Evolutionary conservation across 495 filamentous ascomycete genomes (phyloP), one percentile per base, ranked within the genome.

Genomic region (Trichoderma virens): DNA sequence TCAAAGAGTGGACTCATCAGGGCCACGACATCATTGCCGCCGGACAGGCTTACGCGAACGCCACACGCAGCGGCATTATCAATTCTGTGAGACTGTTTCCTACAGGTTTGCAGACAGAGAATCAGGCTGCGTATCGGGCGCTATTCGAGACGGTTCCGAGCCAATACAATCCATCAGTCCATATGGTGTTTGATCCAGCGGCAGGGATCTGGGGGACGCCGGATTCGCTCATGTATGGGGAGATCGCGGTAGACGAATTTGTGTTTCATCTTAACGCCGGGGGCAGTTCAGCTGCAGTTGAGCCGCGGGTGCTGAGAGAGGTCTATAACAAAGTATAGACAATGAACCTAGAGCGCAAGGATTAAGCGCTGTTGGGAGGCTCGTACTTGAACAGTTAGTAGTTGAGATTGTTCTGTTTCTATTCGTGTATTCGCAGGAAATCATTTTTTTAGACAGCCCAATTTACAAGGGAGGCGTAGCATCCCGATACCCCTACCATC

Each of bases 1-100:
- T 84, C 6, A 65, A 70, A 0, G 63, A 64, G 8, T 82, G 43
- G 43, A 47, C 43, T 47, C 43, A 47, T n/a, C 43, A 47, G 20
- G 43, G 43, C n/a, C 43, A 47, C 20, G 43, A 47, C 18, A 16
- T 47, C 3, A 47, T 47, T 20, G 43, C 43, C 43, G 43, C 43
- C n/a, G 43, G 43, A 3, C 43, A 47, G 8, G 43, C 43, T 47
- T 47, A 47, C 18, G 18, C 43, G 8, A 47, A 47, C 43, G 43
- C 43, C 20, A 47, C 43, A 3, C 43, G 43, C 43, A n/a, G 43
- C 20, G 43, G 43, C 43, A 7, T 20, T 9, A 47, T 47, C 43
- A 20, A 47, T 9, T 47, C 43, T n/a, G 18, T 47, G 20, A 47
- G 43, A 23, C 43, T 47, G 18, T 47, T 47, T 5, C 43, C 43